phyloP scores from a whole-genome alignment of 768 basidiomycete species.

The Lanmaoa pseudosensibilis region DNA sequence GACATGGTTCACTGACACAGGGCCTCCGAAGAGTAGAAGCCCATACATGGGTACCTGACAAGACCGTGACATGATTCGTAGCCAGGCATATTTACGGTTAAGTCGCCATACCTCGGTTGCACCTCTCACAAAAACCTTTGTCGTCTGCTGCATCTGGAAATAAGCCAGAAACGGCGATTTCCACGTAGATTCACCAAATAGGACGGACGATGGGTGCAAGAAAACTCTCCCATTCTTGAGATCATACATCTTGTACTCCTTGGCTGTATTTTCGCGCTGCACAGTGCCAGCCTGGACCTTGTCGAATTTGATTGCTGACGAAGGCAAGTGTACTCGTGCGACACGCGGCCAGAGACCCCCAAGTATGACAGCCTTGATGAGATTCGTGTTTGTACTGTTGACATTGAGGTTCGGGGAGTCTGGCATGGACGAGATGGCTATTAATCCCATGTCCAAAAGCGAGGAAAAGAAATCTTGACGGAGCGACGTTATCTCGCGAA shows the following conservation, averaged over 20 bases:
- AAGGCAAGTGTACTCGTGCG: slow-evolving; percentile 72
- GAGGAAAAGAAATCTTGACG: slow-evolving; percentile 75
- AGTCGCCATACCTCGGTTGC: slow-evolving; percentile 70
- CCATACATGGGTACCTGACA: slow-evolving; percentile 83
- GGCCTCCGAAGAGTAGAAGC: slow-evolving; percentile 80
- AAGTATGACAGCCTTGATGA: slow-evolving; percentile 81
- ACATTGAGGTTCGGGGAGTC: slow-evolving; percentile 55
- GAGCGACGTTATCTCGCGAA: slow-evolving; percentile 78
- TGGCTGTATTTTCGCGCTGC: slow-evolving; percentile 80
- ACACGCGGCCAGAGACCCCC: slow-evolving; percentile 88
- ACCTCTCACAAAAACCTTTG: slow-evolving; percentile 82
- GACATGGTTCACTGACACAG: slow-evolving; percentile 75
- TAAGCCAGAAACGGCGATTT: slow-evolving; percentile 79
- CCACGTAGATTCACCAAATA: slow-evolving; percentile 74
- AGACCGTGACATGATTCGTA: background rate
- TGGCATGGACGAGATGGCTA: slow-evolving; percentile 48
- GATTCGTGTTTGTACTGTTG: slow-evolving; percentile 65
- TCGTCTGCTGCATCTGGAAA: slow-evolving; percentile 80
- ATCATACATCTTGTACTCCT: slow-evolving; percentile 83
- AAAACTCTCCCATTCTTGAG: slow-evolving; percentile 64
- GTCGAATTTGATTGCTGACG: slow-evolving; percentile 78
- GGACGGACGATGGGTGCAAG: slow-evolving; percentile 77
- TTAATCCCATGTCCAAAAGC: slow-evolving; percentile 69
- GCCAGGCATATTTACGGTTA: background rate
- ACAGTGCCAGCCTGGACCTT: slow-evolving; percentile 81